Base-by-base conservation (phyloP, 805 yeast genomes). In the Hanseniaspora valbyensis region DNA sequence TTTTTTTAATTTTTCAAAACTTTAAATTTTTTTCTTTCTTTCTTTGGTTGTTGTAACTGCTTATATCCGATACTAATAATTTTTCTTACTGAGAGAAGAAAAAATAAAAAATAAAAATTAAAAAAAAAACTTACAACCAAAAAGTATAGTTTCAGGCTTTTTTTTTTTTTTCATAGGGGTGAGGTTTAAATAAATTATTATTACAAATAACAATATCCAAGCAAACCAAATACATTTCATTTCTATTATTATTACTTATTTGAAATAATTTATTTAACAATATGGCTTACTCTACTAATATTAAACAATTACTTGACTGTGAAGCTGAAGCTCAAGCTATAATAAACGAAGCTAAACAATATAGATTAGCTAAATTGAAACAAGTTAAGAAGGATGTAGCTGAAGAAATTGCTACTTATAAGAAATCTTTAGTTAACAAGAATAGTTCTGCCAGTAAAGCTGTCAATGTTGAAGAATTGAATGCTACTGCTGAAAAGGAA, bases 271-370 rank as follows among this genome's bases (percentile, higher is more conserved):
- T n/a, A n/a, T n/a, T n/a, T n/a, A 60, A 55, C 58, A 59, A 50
- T 63, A 64, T 62, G 68, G 68, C 59, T 61, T 65, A 54, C 66
- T 66, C 36, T 61, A 67, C 33, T 54, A 44, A 44, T 34, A 44
- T 44, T 5, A 44, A 44, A 28, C 49, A 44, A 36, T 25, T 65
- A 48, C 55, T 65, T 49, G 63, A 83, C 74, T 95, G 97, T 55
- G 98, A 92, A 72, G 87, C 84, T 69, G 90, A 86, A 61, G 97
- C 98, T n/a, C 96, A 95, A 59, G 89, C 81, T 59, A 84, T 89
- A 56, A 97, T 92, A 54, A 76, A 89, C 61, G 83, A 83, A 64
- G 96, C 98, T 22, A 85, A 97, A 74, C 76, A 81, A 59, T 87
- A 81, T 74, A 74, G 64, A 77, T 76, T 63, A 38, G 81, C 78